Base-by-base conservation (phyloP, 192 early-diverging fungal genomes). In the Gryganskiella cystojenkinii region DNA sequence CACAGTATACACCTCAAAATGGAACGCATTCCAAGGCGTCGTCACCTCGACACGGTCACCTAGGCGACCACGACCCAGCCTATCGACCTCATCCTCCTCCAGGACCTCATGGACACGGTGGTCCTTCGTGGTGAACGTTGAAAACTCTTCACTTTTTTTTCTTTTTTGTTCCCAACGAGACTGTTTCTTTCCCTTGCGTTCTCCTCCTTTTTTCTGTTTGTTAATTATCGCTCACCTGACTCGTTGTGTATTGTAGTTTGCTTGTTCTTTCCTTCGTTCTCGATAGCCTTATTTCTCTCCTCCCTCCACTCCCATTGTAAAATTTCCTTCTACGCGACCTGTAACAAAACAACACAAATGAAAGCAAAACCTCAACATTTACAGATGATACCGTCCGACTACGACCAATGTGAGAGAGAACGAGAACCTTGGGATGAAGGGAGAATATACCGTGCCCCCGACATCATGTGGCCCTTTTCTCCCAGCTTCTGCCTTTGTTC, bases 61-160 rank as follows among this genome's bases (percentile, higher is more conserved):
- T 65, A 9, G 46, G 54, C n/a, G 74, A 78, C 14, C 66, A 64
- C 42, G 74, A 78, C 43, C 60, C 74, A 22, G 62, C 43, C 24
- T 69, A 78, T 30, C 66, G 74, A n/a, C 61, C 53, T 15, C 72
- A 76, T 44, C 13, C 70, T 52, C 37, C 45, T 61, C 6, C 64
- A 55, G 13, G 64, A 54, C 11, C 37, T 2, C 63, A 65, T 17
- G 42, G 63, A 45, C 57, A 59, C 20, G 60, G 46, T 1, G 43
- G 46, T 8, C 56, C 62, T 0, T 33, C 34, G 24, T 63, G 70
- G 61, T 72, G 55, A 58, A 40, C 37, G 5, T 56, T 22, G 25
- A 31, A 47, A 9, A 15, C 13, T 20, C 17, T 44, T 33, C 24
- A 4, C 2, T 47, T 34, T 33, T 47, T 25, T 52, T 42, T 11